phyloP scores from a whole-genome alignment of 2,329 filamentous ascomycete genomes.

The Neospermospora avenae region DNA sequence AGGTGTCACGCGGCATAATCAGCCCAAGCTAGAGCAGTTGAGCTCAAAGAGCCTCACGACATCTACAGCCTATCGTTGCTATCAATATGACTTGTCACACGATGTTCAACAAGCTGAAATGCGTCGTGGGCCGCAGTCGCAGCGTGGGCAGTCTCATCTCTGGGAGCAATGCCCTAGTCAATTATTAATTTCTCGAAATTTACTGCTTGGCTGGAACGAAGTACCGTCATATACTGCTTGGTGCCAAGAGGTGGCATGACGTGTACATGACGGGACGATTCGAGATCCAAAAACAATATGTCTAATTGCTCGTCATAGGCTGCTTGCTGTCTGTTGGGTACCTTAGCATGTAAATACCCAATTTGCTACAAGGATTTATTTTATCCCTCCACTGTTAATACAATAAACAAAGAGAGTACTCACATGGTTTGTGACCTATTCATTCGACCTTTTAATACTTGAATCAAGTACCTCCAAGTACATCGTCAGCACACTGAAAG shows the following conservation, averaged over 20 bases:
- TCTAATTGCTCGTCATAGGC: neutral
- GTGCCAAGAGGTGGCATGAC: slow-evolving; percentile 11
- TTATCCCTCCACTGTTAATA: slow-evolving; percentile 4
- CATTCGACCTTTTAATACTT: too few species aligned
- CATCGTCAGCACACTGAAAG: too few species aligned
- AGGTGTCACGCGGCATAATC: too few species aligned
- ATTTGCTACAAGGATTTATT: neutral
- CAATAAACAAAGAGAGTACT: slow-evolving; percentile 3
- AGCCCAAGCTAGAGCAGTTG: neutral
- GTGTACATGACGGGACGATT: neutral
- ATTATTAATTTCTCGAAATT: neutral
- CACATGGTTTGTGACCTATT: slow-evolving; percentile 2
- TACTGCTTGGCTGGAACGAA: neutral
- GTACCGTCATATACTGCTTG: too few species aligned
- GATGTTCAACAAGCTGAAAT: too few species aligned
- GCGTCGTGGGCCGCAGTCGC: too few species aligned
- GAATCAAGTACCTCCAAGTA: too few species aligned
- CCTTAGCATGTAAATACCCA: too few species aligned
- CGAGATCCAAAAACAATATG: neutral
- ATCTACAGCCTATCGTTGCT: neutral
- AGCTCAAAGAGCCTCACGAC: neutral
- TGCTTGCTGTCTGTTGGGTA: neutral
- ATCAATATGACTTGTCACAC: neutral
- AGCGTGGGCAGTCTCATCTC: too few species aligned
- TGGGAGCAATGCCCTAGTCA: neutral